Evolutionary conservation across 2,329 filamentous ascomycete species (phyloP).

Genomic region (Thielaviopsis punctulata): DNA sequence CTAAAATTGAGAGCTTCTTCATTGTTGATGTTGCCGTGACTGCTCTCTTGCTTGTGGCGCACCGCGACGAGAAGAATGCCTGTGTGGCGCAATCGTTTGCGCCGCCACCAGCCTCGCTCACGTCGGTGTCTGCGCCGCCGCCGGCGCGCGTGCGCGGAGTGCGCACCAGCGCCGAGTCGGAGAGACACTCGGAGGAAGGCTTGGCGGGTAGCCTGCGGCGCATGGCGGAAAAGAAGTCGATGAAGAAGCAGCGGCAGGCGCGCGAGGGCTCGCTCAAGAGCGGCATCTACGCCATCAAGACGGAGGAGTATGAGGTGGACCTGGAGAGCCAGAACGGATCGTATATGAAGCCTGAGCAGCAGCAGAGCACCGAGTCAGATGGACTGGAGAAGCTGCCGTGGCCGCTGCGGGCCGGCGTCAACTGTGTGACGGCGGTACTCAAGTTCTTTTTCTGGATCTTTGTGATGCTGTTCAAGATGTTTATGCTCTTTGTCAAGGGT

Average conservation of each 20-base stretch:
- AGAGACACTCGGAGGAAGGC: conserved; percentile 8
- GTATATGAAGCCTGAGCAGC: conserved; percentile 21
- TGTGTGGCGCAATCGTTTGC: conserved; percentile 25
- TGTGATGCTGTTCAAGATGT: conserved; percentile 36
- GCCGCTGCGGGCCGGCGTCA: conserved; percentile 29
- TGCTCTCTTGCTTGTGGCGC: conserved; percentile 41
- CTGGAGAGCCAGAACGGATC: conserved; percentile 43
- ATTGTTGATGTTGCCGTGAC: conserved; percentile 44
- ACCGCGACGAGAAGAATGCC: conserved; percentile 34
- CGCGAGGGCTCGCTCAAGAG: neutral
- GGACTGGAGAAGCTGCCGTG: conserved; percentile 27
- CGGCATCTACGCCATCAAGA: conserved; percentile 17
- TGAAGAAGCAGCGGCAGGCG: conserved; percentile 16
- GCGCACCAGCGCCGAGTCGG: conserved; percentile 4
- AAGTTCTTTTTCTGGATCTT: conserved; percentile 42
- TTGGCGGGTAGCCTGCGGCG: conserved; percentile 9
- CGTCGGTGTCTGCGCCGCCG: conserved; percentile 32
- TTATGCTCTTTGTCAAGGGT: conserved; percentile 31
- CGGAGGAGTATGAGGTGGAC: conserved; percentile 44
- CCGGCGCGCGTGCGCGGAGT: conserved; percentile 18
- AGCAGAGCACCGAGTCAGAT: conserved; percentile 18
- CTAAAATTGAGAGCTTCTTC: conserved; percentile 42
- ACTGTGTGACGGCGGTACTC: conserved; percentile 34
- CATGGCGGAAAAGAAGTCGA: conserved; percentile 14
- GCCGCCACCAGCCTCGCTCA: neutral